Conservation (phyloP, 192 early-diverging fungal genomes). For the Chytriomyces sp. region DNA sequence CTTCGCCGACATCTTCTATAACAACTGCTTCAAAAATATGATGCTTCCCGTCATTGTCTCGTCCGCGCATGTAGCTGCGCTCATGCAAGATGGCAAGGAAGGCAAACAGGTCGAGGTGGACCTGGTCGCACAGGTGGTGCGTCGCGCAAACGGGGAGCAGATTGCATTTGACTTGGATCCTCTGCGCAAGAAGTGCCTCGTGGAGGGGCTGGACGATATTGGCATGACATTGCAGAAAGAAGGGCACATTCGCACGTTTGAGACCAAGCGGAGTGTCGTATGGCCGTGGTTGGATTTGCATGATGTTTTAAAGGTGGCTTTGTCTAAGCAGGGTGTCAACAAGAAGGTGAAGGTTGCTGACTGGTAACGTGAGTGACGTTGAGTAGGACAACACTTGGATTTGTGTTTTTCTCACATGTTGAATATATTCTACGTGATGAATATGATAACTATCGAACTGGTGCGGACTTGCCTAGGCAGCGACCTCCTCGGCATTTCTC, state of each 20-base stretch:
- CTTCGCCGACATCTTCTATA: slow-evolving; percentile 76
- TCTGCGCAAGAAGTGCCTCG: slow-evolving; percentile 63
- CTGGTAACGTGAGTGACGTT: slow-evolving; percentile 22
- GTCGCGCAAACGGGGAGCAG: slow-evolving; percentile 40
- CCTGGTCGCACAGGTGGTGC: slow-evolving; percentile 53
- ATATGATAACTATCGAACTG: too few species aligned
- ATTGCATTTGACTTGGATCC: slow-evolving; percentile 62
- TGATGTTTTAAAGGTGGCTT: slow-evolving; percentile 2
- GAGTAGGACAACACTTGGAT: too few species aligned
- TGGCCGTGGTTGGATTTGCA: slow-evolving; percentile 72
- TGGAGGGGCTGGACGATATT: slow-evolving; percentile 75
- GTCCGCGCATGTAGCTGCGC: slow-evolving; percentile 29
- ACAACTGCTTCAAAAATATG: slow-evolving; percentile 76
- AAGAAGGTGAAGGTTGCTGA: slow-evolving; percentile 22
- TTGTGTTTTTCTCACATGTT: too few species aligned
- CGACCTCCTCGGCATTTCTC: too few species aligned
- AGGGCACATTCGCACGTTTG: slow-evolving; percentile 54
- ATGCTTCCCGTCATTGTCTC: slow-evolving; percentile 57
- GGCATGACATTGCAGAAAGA: slow-evolving; percentile 70
- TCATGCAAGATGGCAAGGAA: slow-evolving; percentile 51
- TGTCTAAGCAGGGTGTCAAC: background rate
- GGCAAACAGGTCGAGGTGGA: slow-evolving; percentile 57
- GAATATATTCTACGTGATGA: too few species aligned
- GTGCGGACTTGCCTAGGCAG: too few species aligned
- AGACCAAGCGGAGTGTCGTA: slow-evolving; percentile 43